Evolutionary conservation across 78 protist species (phyloP).

Genomic region (Cyanophora paradoxa): DNA sequence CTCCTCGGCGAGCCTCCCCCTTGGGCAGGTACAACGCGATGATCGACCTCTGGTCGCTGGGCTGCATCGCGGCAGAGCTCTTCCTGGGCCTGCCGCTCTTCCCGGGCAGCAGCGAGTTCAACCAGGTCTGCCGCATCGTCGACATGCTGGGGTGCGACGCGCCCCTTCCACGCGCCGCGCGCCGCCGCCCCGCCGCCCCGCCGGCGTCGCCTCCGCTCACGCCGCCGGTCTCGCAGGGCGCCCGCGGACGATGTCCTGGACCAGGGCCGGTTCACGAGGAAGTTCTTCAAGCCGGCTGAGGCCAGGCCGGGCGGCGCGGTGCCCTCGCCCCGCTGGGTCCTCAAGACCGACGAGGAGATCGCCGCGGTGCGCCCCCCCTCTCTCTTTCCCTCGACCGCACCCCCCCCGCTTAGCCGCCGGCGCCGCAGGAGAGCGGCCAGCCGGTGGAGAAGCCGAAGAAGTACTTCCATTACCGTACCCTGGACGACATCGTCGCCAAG

Average conservation of each 20-base stretch:
- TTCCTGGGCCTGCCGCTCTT: constrained; percentile 82
- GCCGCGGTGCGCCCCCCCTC: constrained; percentile 2
- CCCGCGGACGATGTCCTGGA: constrained; percentile 41
- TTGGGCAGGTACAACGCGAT: constrained; percentile 18
- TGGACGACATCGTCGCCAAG: constrained; percentile 2
- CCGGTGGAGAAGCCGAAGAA: too few relatives aligned
- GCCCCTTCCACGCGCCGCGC: neutral
- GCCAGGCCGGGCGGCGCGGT: neutral
- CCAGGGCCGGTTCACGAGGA: constrained; percentile 22
- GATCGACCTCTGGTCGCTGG: constrained; percentile 84
- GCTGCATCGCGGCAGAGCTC: constrained; percentile 63
- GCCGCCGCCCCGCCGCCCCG: too few relatives aligned
- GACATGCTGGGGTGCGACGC: constrained; percentile 62
- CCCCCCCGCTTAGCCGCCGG: too few relatives aligned
- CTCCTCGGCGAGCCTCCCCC: constrained; percentile 64
- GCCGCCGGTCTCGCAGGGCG: neutral
- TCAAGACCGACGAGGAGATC: constrained; percentile 15
- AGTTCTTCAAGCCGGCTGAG: constrained; percentile 35
- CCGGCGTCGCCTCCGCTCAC: too few relatives aligned
- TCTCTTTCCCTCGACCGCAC: too few relatives aligned
- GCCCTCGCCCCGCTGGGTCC: neutral
- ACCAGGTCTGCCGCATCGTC: constrained; percentile 62
- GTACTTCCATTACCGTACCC: neutral
- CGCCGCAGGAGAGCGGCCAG: too few relatives aligned
- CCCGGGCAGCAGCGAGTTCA: constrained; percentile 80